Conservation (phyloP, 2,329 filamentous ascomycete species). For the Hymenoscyphus fraxineus region DNA sequence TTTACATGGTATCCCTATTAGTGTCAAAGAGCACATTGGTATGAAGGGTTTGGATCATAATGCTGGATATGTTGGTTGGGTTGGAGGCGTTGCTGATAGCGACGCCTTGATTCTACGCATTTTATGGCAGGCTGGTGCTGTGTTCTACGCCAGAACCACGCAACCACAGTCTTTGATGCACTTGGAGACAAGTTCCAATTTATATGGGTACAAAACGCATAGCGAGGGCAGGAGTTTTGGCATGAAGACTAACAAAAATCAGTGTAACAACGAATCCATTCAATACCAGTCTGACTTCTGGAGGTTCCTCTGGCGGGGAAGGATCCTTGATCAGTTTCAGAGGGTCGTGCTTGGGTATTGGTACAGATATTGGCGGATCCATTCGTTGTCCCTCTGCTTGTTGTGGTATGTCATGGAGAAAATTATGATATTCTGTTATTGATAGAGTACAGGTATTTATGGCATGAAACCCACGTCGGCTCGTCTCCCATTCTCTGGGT, state of each 20-base stretch:
- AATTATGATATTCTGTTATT: not conserved
- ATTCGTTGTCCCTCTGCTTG: constrained; percentile 47
- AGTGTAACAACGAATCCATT: constrained; percentile 52
- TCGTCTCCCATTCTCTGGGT: constrained; percentile 28
- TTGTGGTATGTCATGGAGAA: constrained; percentile 35
- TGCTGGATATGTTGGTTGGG: constrained; percentile 48
- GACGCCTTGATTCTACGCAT: constrained; percentile 47
- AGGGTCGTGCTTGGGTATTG: constrained; percentile 52
- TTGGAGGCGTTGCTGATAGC: constrained; percentile 41
- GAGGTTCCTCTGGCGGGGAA: constrained; percentile 55
- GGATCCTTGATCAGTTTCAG: constrained; percentile 50
- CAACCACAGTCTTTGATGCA: constrained; percentile 50
- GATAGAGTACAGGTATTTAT: constrained; percentile 27
- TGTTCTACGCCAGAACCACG: constrained; percentile 51
- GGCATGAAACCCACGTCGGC: constrained; percentile 32
- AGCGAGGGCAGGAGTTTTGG: constrained; percentile 36
- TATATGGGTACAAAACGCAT: constrained; percentile 44
- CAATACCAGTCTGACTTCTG: constrained; percentile 47
- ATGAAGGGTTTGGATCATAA: constrained; percentile 47
- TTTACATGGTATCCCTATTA: constrained; percentile 47
- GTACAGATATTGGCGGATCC: constrained; percentile 50
- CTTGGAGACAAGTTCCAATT: constrained; percentile 39
- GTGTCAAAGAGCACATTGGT: constrained; percentile 50
- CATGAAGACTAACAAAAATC: not conserved
- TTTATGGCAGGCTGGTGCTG: constrained; percentile 17